Percentiles rank a stretch among this genome's conserved stretches.
Conservation (phyloP, 441 rosid genomes). For the Erodium trifolium region DNA sequence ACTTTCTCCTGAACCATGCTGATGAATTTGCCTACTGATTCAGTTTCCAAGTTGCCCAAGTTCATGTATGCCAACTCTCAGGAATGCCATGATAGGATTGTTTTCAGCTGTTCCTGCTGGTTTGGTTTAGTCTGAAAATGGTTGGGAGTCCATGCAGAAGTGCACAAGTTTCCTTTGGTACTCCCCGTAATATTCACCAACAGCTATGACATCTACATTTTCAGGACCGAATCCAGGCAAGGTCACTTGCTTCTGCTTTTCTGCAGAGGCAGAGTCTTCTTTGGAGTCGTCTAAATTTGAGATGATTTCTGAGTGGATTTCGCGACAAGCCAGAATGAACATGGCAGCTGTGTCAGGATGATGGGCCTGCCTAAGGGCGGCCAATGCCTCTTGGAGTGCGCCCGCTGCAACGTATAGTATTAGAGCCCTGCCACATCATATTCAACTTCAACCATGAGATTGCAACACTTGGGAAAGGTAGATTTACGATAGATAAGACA, state of each 20-base stretch:
- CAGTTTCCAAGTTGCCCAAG: neutral
- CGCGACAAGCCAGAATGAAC: conserved; percentile 82
- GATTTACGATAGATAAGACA: neutral
- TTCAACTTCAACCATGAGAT: neutral
- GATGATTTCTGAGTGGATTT: conserved; percentile 49
- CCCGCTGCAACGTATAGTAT: conserved; percentile 87
- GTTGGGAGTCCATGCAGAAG: conserved; percentile 85
- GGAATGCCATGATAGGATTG: neutral
- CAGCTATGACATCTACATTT: conserved; percentile 73
- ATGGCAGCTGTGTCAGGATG: conserved; percentile 93
- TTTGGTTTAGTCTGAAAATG: conserved; percentile 43
- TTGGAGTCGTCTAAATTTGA: conserved; percentile 33
- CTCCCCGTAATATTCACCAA: conserved; percentile 74
- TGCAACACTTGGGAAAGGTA: neutral
- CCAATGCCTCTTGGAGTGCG: conserved; percentile 75
- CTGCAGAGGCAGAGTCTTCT: conserved; percentile 34
- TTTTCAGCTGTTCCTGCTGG: neutral
- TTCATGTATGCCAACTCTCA: conserved; percentile 1
- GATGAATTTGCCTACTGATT: neutral
- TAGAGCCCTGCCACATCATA: conserved; percentile 55
- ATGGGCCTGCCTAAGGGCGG: conserved; percentile 71
- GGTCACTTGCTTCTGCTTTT: conserved; percentile 21
- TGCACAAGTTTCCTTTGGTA: conserved; percentile 90
- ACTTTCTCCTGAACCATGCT: neutral
- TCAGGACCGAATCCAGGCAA: conserved; percentile 64